Conservation (phyloP, 306 rosid species). For the apple (Malus domestica) region ASM211411v1 NC_041794.1:33329001-33329500, state of each 20-base stretch:
- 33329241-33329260: slow-evolving; percentile 52
- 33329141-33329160: background rate
- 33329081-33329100: background rate
- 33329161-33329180: background rate
- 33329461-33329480: background rate
- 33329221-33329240: slow-evolving; percentile 56
- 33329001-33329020: background rate
- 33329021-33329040: background rate
- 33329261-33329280: slow-evolving; percentile 37
- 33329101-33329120: background rate
- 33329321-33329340: background rate
- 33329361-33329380: background rate
- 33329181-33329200: slow-evolving; percentile 49
- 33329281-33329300: slow-evolving; percentile 39
- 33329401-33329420: background rate
- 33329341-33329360: background rate
- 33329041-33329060: background rate
- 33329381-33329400: background rate
- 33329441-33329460: background rate
- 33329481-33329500: no score
- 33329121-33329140: background rate
- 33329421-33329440: background rate
- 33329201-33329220: slow-evolving; percentile 76
- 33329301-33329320: background rate
- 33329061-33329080: background rate